A percentile compares a stretch with the other conserved stretches of the same genome.
Conservation (phyloP, 192 early-diverging fungal species). For the Coemansia sp. region DNA sequence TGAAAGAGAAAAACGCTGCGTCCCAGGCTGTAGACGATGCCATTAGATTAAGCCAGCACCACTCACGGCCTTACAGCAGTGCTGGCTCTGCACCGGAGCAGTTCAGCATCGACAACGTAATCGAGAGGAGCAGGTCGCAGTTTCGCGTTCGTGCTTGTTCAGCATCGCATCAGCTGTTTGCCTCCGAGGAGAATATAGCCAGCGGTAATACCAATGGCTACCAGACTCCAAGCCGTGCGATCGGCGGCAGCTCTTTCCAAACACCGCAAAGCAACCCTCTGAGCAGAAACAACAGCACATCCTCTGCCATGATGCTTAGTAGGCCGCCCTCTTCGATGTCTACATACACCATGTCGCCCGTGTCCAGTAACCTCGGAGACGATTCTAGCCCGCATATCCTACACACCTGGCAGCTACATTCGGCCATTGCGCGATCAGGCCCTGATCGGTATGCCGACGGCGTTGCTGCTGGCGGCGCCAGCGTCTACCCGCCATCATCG, state of each 20-base stretch:
- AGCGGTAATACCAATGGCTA: conserved; percentile 12
- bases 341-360: conserved; percentile 47
- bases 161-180: conserved; percentile 30
- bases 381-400: conserved; percentile 12
- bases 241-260: conserved; percentile 9
- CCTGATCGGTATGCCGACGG: conserved; percentile 36
- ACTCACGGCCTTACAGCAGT: background rate
- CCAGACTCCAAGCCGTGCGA: conserved; percentile 9
- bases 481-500: conserved; percentile 41
- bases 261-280: conserved; percentile 13
- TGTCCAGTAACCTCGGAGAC: conserved; percentile 47
- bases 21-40: conserved; percentile 2
- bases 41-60: background rate
- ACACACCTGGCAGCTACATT: conserved; percentile 32
- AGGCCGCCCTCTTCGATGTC: conserved; percentile 51
- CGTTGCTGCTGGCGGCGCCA: conserved; percentile 5
- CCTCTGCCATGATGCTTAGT: conserved; percentile 14
- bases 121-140: conserved; percentile 21
- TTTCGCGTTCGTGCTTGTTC: conserved; percentile 40
- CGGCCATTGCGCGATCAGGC: conserved; percentile 25
- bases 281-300: conserved; percentile 15
- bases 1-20: conserved; percentile 34
- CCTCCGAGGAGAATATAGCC: conserved; percentile 8
- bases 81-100: conserved; percentile 49
- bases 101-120: conserved; percentile 30